Conservation (phyloP, 805 yeast genomes). For the Yarrowia keelungensis region DNA sequence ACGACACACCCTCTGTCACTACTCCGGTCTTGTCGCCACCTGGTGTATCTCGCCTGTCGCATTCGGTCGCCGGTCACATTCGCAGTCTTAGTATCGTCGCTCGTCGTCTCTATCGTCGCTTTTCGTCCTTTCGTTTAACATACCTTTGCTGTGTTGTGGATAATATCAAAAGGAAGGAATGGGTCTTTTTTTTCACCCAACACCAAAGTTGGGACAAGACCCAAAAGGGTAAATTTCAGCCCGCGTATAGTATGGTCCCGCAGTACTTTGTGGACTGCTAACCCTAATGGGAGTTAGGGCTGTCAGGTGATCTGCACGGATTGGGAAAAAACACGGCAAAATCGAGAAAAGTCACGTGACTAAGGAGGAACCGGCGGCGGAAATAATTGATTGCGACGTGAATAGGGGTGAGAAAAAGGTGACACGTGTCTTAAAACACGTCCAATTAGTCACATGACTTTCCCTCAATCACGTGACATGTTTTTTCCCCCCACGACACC, state of each 20-base stretch:
- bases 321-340: background rate
- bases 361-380: too few species aligned
- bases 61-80: background rate
- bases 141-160: slow-evolving; percentile 39
- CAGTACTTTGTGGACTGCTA: slow-evolving; percentile 6
- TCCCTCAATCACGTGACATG: too few species aligned
- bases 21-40: background rate
- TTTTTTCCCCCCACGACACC: too few species aligned
- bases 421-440: too few species aligned
- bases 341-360: background rate
- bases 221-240: slow-evolving; percentile 38
- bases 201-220: slow-evolving; percentile 31
- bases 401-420: too few species aligned
- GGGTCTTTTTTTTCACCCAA: slow-evolving; percentile 35
- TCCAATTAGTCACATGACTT: too few species aligned
- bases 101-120: too few species aligned
- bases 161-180: slow-evolving; percentile 30
- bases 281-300: slow-evolving; percentile 34
- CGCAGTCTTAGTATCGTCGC: background rate
- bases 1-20: background rate
- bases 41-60: background rate
- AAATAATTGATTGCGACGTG: background rate
- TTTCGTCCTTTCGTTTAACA: slow-evolving; percentile 26
- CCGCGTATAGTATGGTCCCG: slow-evolving; percentile 32
- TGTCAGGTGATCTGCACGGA: slow-evolving; percentile 11